Base-by-base conservation (phyloP, 495 filamentous ascomycete genomes). In the Podospora australis region DNA sequence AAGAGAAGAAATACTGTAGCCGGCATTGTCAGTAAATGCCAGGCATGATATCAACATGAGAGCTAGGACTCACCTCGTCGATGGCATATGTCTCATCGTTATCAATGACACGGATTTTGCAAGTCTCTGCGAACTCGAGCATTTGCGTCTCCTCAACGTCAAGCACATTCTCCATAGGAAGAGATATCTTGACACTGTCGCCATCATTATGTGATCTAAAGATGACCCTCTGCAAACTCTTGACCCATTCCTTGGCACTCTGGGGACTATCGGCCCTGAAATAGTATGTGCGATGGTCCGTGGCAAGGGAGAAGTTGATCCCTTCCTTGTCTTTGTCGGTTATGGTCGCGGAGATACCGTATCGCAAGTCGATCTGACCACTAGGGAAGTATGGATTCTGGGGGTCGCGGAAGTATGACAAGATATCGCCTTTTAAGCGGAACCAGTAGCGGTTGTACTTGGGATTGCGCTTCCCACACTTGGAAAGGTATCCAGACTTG, bases 211-310 rank as follows among this genome's bases (percentile, higher is more conserved):
- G 89, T 0, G 90, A 90, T 42, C 90, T 78, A 58, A 97, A 97
- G 35, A 98, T 96, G 48, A 96, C 89, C 46, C 91, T 86, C 54
- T 96, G 92, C 19, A 98, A 71, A 30, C 87, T 78, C 64, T 92
- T 94, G 32, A 97, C 91, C 92, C 92, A 98, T 73, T 97, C 94
- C 60, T 90, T 96, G 5, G 92, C 92, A 65, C 86, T 95, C 25
- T 82, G 70, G 14, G 79, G 72, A 57, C 89, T 96, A 58, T 98
- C 94, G 20, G 94, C 92, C 58, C 82, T 79, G 70, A 98, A 95
- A 56, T 87, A 77, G 59, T 92, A 95, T 5, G 79, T 87, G 40
- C 88, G 77, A 53, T 95, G 79, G 58, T 92, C 77, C 0, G 90
- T 96, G 13, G 80, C 81, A 34, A 98, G 81, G 7, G 82, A 76